Base-by-base conservation (phyloP, 768 basidiomycete genomes). In the Phaeotremella fagi region DNA sequence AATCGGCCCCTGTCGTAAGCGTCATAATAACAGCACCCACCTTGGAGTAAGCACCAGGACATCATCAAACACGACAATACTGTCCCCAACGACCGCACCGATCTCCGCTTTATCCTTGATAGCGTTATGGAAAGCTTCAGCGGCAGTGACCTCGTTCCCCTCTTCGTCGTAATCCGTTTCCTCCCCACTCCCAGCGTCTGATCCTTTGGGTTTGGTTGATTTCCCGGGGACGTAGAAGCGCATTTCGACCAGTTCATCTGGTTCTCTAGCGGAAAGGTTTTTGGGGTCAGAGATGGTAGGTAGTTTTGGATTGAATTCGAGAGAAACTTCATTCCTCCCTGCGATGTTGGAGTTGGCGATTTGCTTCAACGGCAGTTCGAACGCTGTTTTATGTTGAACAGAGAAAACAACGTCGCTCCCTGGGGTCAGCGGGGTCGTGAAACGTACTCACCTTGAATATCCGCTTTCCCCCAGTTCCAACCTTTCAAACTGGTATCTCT, bases 321-420 rank as follows among this genome's bases (percentile, higher is more conserved):
- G 83, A 0, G 95, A 90, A n/a, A 99, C 95, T 73, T 99, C 95
- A 9, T 90, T 92, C 57, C 89, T 88, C 20, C 90, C 90, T 12
- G 90, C 90, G 64, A 98, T 97, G 76, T 97, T 97, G 42, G 95
- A 95, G 75, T 99, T 99, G 62, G 88, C 87, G 43, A 98, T 90
- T 57, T 85, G 78, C 28, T 80, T 77, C 28, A 98, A 79, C 3
- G 95, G 91, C 5, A 99, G 79, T 63, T 92, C 90, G 69, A 99
- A 98, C 0, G 88, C 80, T 1, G 85, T 84, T 75, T 85, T 88
- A 50, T 88, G 88, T 2, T 87, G 86, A 3, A 97, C 85, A 33
- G 87, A 78, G 75, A 99, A 99, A 4, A 87, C 87, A 26, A 99
- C 80, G 48, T 99, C 91, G 73, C 87, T 83, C 36, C 89, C 94